Conservation (phyloP, 2,329 filamentous ascomycete genomes). For the Beauveria rudraprayagi region DNA sequence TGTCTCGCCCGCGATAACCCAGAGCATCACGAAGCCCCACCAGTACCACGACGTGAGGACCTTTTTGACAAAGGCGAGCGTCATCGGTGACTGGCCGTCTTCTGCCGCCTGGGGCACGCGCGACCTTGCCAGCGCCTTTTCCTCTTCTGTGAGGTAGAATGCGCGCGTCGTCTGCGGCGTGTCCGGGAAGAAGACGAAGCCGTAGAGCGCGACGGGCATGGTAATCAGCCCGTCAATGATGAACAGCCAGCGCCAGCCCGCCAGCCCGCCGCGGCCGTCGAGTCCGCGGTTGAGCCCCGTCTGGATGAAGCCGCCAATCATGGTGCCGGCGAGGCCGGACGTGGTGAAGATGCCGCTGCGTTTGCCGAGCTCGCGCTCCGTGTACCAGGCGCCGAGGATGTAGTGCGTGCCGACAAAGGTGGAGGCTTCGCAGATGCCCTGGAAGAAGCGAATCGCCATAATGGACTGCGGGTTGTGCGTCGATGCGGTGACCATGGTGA, state of each 20-base stretch:
- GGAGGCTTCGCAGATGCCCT: slow-evolving; percentile 30
- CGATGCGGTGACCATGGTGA: slow-evolving; percentile 49
- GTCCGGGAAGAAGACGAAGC: slow-evolving; percentile 29
- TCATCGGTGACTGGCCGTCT: slow-evolving; percentile 36
- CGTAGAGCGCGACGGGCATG: slow-evolving; percentile 27
- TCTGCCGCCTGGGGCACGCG: slow-evolving; percentile 29
- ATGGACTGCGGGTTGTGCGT: slow-evolving; percentile 28
- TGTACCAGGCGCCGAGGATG: slow-evolving; percentile 49
- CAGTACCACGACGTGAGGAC: slow-evolving; percentile 54
- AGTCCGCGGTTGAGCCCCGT: slow-evolving; percentile 48
- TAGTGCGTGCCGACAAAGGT: slow-evolving; percentile 35
- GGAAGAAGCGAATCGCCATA: slow-evolving; percentile 33
- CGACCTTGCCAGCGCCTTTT: slow-evolving; percentile 33
- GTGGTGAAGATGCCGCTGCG: slow-evolving; percentile 55
- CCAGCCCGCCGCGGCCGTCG: slow-evolving; percentile 42
- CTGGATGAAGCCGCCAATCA: slow-evolving; percentile 46
- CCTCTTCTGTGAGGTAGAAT: slow-evolving; percentile 36
- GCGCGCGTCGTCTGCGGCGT: slow-evolving; percentile 39
- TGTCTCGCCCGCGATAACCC: slow-evolving; percentile 63
- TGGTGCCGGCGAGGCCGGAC: slow-evolving; percentile 49
- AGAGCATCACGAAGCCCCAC: slow-evolving; percentile 59
- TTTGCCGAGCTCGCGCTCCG: slow-evolving; percentile 51
- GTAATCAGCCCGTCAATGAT: slow-evolving; percentile 56
- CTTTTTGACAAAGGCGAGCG: slow-evolving; percentile 41
- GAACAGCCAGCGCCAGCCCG: slow-evolving; percentile 63